Percentiles rank a stretch among this genome's conserved stretches.
Evolutionary conservation across 2,329 filamentous ascomycete genomes (phyloP).

Genomic region (Epichloe typhina): DNA sequence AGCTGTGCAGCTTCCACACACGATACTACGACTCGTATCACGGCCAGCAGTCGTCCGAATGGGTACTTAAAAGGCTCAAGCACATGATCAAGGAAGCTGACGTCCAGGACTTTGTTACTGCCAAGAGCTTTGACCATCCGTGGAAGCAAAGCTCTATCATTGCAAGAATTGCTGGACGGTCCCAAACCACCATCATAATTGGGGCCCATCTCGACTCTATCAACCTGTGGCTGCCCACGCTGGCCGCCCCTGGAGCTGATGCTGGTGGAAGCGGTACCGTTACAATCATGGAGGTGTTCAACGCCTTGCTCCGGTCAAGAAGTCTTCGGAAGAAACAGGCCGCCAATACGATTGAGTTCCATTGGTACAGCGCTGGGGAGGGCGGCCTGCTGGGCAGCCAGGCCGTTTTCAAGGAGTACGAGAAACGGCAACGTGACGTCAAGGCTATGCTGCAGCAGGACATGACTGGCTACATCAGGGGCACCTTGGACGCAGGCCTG

Average conservation of each 20-base stretch:
- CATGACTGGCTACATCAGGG: constrained; percentile 85
- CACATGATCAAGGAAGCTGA: constrained; percentile 58
- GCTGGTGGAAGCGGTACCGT: constrained; percentile 90
- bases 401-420: constrained; percentile 75
- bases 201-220: constrained; percentile 93
- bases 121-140: constrained; percentile 61
- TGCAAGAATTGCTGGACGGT: constrained; percentile 77
- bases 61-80: constrained; percentile 67
- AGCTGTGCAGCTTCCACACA: constrained; percentile 66
- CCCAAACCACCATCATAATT: constrained; percentile 77
- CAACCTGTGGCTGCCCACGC: constrained; percentile 76
- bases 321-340: constrained; percentile 58
- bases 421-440: constrained; percentile 57
- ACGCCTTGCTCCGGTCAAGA: constrained; percentile 62
- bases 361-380: constrained; percentile 91
- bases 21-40: constrained; percentile 70
- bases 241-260: constrained; percentile 84
- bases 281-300: constrained; percentile 84
- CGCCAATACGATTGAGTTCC: constrained; percentile 84
- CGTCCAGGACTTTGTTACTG: constrained; percentile 54
- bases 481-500: constrained; percentile 69
- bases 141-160: constrained; percentile 91
- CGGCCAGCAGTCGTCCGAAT: constrained; percentile 74
- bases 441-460: constrained; percentile 98
- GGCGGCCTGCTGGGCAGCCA: constrained; percentile 78